phyloP scores from a whole-genome alignment of 148 eudicot species.

The Talinum fruticosum region DNA sequence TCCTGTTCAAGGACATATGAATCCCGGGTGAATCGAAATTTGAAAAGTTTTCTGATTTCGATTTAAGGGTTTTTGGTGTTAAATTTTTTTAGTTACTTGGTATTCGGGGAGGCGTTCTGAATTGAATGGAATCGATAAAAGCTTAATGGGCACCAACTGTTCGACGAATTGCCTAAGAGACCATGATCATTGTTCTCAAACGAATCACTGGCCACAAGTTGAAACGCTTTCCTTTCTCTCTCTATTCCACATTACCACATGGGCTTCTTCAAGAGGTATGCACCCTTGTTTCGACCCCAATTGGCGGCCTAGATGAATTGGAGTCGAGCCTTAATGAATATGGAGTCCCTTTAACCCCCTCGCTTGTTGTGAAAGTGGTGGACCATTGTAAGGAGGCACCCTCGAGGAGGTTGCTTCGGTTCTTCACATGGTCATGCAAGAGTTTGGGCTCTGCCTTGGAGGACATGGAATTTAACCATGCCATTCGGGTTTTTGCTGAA shows the following conservation, averaged over 20 bases:
- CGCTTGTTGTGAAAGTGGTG: constrained; percentile 45
- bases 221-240: constrained; percentile 11
- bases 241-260: constrained; percentile 25
- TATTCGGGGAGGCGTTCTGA: not conserved
- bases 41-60: not conserved
- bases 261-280: constrained; percentile 37
- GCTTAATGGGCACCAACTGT: constrained; percentile 21
- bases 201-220: constrained; percentile 26
- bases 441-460: constrained; percentile 33
- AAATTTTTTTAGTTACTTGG: not conserved
- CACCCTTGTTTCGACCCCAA: constrained; percentile 38
- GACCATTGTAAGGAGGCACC: constrained; percentile 51
- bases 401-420: constrained; percentile 50
- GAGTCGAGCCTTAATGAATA: constrained; percentile 41
- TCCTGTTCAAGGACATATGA: not conserved
- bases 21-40: not conserved
- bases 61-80: not conserved
- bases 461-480: constrained; percentile 45
- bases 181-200: constrained; percentile 20
- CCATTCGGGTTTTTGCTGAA: constrained; percentile 49
- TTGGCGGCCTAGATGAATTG: constrained; percentile 52
- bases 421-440: constrained; percentile 58
- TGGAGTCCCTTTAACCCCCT: constrained; percentile 32
- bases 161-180: constrained; percentile 27
- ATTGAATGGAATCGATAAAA: not conserved